Percentiles rank a stretch among this genome's conserved stretches.
phyloP scores from a whole-genome alignment of 106 monocot genomes.

The Apostasia ramifera region DNA sequence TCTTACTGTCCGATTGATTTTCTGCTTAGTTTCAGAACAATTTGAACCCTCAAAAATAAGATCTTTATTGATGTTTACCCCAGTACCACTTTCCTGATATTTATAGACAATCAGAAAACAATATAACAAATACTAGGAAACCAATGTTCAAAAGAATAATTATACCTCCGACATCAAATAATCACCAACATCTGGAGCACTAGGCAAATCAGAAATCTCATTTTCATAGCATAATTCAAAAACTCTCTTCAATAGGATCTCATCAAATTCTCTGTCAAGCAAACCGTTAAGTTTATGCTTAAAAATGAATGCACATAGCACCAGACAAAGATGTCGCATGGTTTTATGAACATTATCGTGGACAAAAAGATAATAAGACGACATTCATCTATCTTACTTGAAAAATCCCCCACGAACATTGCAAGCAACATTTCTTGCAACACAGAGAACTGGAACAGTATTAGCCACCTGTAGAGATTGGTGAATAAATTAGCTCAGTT shows the following conservation, averaged over 20 bases:
- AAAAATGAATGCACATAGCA: background rate
- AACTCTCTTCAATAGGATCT: slow-evolving; percentile 48
- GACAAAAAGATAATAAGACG: background rate
- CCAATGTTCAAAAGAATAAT: background rate
- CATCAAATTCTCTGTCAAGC: slow-evolving; percentile 84
- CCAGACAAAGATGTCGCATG: background rate
- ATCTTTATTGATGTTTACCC: slow-evolving; percentile 37
- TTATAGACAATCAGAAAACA: background rate
- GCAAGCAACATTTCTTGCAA: slow-evolving; percentile 97
- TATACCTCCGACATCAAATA: slow-evolving; percentile 74
- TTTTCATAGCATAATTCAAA: slow-evolving; percentile 76
- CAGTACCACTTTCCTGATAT: slow-evolving; percentile 40
- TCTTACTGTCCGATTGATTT: slow-evolving; percentile 34
- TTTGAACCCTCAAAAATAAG: slow-evolving; percentile 43
- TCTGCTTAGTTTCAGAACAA: slow-evolving; percentile 50
- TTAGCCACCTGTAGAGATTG: slow-evolving; percentile 41
- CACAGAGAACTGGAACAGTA: slow-evolving; percentile 81
- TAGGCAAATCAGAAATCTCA: slow-evolving; percentile 62
- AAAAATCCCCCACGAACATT: slow-evolving; percentile 94
- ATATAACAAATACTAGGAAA: background rate
- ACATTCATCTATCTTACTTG: slow-evolving; percentile 30
- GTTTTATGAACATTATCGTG: background rate
- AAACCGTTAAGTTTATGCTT: slow-evolving; percentile 1
- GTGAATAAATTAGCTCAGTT: background rate
- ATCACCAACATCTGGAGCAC: slow-evolving; percentile 77